Evolutionary conservation across 2,329 filamentous ascomycete species (phyloP).

Genomic region (Botrytis porri): DNA sequence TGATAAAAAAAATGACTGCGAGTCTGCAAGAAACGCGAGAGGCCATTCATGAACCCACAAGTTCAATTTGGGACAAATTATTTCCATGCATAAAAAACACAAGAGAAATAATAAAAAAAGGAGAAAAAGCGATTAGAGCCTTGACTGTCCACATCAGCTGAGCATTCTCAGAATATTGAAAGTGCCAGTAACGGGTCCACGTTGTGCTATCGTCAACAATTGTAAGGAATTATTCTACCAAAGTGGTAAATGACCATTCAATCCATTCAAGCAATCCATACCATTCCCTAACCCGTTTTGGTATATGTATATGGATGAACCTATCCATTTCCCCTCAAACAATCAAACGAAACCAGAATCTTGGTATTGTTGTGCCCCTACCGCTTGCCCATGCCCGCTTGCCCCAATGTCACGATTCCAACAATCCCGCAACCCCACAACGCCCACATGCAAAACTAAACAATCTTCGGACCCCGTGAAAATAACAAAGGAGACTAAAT

Average conservation of each 20-base stretch:
- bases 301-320: slow-evolving; percentile 13
- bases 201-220: background rate
- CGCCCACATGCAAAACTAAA: slow-evolving; percentile 15
- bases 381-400: slow-evolving; percentile 14
- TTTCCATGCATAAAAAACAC: background rate
- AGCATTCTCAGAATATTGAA: background rate
- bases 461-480: background rate
- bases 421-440: slow-evolving; percentile 1
- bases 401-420: slow-evolving; percentile 1
- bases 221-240: slow-evolving; percentile 12
- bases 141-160: background rate
- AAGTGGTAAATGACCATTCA: slow-evolving; percentile 9
- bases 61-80: background rate
- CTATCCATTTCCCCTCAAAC: slow-evolving; percentile 7
- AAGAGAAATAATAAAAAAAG: background rate
- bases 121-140: background rate
- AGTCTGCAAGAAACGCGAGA: background rate
- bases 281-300: slow-evolving; percentile 10
- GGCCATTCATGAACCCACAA: background rate
- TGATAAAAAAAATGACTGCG: background rate
- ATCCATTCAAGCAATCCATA: slow-evolving; percentile 5
- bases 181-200: background rate
- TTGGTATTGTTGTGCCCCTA: slow-evolving; percentile 15
- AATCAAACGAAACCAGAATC: slow-evolving; percentile 14
- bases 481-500: slow-evolving; percentile 15